Percentiles rank a stretch among this genome's conserved stretches.
Conservation (phyloP, 495 filamentous ascomycete genomes). For the Filosporella fistucella region DNA sequence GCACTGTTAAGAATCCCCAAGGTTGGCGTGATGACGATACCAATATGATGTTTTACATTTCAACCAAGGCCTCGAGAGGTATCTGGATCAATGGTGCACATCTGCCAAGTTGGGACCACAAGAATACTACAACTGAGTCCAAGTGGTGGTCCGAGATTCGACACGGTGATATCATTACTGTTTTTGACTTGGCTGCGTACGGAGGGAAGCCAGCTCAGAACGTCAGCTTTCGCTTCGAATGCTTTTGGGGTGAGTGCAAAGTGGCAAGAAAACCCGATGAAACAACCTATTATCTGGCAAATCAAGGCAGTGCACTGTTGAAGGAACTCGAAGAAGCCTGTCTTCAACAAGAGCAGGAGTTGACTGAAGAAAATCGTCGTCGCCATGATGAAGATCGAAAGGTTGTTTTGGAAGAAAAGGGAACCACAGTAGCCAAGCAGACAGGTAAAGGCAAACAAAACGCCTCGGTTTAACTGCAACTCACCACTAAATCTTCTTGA, state of each 20-base stretch:
- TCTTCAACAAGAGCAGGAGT: slow-evolving; percentile 8
- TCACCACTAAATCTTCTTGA: too few species aligned
- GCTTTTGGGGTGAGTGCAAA: slow-evolving; percentile 47
- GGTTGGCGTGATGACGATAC: slow-evolving; percentile 37
- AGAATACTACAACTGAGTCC: slow-evolving; percentile 34
- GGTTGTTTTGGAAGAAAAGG: slow-evolving; percentile 2
- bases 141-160: slow-evolving; percentile 62
- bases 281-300: background rate
- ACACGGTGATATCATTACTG: slow-evolving; percentile 65
- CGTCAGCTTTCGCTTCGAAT: slow-evolving; percentile 49
- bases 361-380: slow-evolving; percentile 5
- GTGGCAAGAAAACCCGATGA: slow-evolving; percentile 13
- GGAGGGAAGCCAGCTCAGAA: slow-evolving; percentile 32
- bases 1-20: slow-evolving; percentile 8
- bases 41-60: slow-evolving; percentile 65
- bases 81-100: slow-evolving; percentile 68
- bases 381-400: slow-evolving; percentile 12
- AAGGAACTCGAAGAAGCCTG: slow-evolving; percentile 15
- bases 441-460: too few species aligned
- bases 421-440: too few species aligned
- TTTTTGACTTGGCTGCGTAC: slow-evolving; percentile 42
- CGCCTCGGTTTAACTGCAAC: too few species aligned
- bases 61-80: slow-evolving; percentile 63
- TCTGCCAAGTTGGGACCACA: slow-evolving; percentile 44
- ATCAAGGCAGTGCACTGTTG: slow-evolving; percentile 2